Base-by-base conservation (phyloP, 192 early-diverging fungal species). In the Linnemannia elongata region DNA sequence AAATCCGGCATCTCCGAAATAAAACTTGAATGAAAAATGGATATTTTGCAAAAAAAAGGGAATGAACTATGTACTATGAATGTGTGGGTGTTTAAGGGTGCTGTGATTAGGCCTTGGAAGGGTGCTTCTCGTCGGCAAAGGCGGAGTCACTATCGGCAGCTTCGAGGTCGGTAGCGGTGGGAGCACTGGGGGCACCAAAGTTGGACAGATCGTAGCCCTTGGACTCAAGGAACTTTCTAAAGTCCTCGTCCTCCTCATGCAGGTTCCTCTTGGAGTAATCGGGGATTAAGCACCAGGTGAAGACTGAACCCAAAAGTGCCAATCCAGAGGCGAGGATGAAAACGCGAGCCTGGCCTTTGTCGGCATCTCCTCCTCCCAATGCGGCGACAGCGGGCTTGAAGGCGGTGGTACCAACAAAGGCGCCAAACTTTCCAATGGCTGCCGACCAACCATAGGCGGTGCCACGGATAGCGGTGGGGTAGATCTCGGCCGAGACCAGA, bases 391-490 rank as follows among this genome's bases (percentile, higher is more conserved):
- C 86, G 15, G 85, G 79, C 42, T 85, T 83, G 72, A 89, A 89
- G 52, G 88, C 90, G 47, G 82, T 68, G 7, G 88, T 91, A 60
- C 90, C 90, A 69, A 78, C 81, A 69, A 83, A 82, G 49, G 77
- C 69, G 12, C 69, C 77, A 18, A 78, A 13, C 69, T 80, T 74
- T 49, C 79, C 79, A 38, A 75, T 80, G 10, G 88, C 89, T 39
- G 90, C 90, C 75, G 87, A 90, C 52, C 90, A 81, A 54, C 89
- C 90, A 71, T 86, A 90, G 79, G 88, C 82, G 10, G 84, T 87
- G 20, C 89, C 90, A 77, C 89, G 87, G 60, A 88, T 89, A 18
- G 90, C 89, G 38, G 90, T 91, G 36, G 89, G 90, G 77, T 85
- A 91, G 22, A 83, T 82, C 82, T 91, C 90, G 49, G 82, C 73